These are phyloP conservation scores for Aciculosporium take DNA, from an alignment of 2,329 filamentous ascomycete genomes.

Conservation along the genomic window DNA sequence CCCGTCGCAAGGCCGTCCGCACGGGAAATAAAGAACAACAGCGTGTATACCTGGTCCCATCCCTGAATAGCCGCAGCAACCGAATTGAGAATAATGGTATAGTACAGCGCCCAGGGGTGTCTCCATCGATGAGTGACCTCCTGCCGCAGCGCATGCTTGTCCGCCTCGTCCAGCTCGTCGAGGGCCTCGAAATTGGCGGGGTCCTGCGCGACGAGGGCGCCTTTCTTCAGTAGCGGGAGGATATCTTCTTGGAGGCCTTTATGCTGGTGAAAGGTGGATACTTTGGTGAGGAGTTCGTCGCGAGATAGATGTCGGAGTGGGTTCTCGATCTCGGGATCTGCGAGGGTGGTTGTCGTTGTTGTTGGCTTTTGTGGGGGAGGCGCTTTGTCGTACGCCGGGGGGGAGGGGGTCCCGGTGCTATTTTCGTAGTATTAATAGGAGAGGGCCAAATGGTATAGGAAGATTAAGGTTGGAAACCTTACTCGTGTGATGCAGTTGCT, in stretches of 20 bases:
- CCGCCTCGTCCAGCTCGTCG: slow-evolving; percentile 16
- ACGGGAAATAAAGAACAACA: slow-evolving; percentile 2
- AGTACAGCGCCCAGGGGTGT: slow-evolving; percentile 35
- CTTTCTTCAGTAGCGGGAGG: slow-evolving; percentile 25
- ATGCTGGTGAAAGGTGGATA: slow-evolving; percentile 37
- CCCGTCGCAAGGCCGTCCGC: not conserved
- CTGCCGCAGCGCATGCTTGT: slow-evolving; percentile 26
- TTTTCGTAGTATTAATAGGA: not conserved
- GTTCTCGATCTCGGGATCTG: slow-evolving; percentile 25
- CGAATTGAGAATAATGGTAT: slow-evolving; percentile 35
- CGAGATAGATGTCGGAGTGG: slow-evolving; percentile 35
- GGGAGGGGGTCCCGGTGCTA: not conserved
- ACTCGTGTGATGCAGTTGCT: not conserved
- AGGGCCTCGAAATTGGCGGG: slow-evolving; percentile 19
- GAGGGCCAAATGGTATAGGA: too few species aligned
- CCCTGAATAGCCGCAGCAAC: slow-evolving; percentile 40
- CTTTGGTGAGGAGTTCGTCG: slow-evolving; percentile 36
- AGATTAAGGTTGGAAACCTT: too few species aligned
- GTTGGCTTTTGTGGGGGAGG: not conserved
- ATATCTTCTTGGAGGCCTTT: slow-evolving; percentile 31
- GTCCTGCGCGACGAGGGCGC: slow-evolving; percentile 22
- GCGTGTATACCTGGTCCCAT: slow-evolving; percentile 28
- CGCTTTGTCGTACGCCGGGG: not conserved
- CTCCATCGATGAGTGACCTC: slow-evolving; percentile 46
- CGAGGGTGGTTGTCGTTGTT: slow-evolving; percentile 9